Percentiles rank a stretch among this genome's conserved stretches.
Conservation (phyloP, 1,284 basidiomycete species). For the Schizopora paradoxa region DNA sequence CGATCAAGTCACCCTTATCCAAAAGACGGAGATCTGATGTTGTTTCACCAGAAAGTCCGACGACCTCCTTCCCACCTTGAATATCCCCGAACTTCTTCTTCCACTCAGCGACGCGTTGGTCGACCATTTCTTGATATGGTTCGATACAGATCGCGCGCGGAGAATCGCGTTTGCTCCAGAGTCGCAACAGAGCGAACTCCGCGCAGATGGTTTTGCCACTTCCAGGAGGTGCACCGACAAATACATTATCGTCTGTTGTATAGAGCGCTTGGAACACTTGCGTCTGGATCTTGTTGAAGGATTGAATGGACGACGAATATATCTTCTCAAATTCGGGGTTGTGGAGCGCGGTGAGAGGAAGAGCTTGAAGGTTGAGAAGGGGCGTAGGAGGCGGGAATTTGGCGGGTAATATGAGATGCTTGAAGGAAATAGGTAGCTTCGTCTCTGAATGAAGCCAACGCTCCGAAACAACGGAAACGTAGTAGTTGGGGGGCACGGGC, state of each 20-base stretch:
- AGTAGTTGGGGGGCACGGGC: constrained; percentile 96
- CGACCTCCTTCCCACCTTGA: constrained; percentile 88
- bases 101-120: constrained; percentile 88
- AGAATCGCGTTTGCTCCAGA: constrained; percentile 85
- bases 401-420: constrained; percentile 95
- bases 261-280: constrained; percentile 98
- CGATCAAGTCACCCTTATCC: constrained; percentile 88
- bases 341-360: constrained; percentile 87
- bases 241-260: constrained; percentile 92
- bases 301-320: constrained; percentile 72
- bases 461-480: constrained; percentile 92
- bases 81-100: constrained; percentile 74
- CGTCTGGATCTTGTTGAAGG: constrained; percentile 98
- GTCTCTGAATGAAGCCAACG: constrained; percentile 96
- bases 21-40: constrained; percentile 87
- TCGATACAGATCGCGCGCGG: constrained; percentile 93
- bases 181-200: constrained; percentile 87
- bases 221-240: constrained; percentile 94
- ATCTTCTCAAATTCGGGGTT: constrained; percentile 87
- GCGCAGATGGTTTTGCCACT: constrained; percentile 97
- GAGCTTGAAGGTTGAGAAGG: constrained; percentile 87
- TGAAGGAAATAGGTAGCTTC: constrained; percentile 93
- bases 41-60: constrained; percentile 92
- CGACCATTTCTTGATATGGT: constrained; percentile 96
- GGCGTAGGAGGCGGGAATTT: constrained; percentile 94